A percentile compares a stretch with the other conserved stretches of the same genome.
Conservation (phyloP, 2,329 filamentous ascomycete genomes). For the Torrubiella hemipterigena region DNA sequence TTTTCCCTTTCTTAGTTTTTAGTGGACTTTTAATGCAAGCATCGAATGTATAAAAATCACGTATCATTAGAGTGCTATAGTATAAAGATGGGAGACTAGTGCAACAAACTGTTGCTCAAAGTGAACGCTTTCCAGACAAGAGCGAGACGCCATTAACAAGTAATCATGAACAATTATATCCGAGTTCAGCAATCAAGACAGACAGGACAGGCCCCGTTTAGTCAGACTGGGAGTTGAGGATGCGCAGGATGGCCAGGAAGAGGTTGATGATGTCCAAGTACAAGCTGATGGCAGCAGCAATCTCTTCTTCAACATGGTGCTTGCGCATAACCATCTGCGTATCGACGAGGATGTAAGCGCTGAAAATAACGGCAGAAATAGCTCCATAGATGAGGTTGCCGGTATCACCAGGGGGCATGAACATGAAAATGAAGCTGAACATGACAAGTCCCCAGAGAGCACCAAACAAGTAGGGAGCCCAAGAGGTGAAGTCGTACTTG, state of each 20-base stretch:
- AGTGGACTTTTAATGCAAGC: constrained; percentile 54
- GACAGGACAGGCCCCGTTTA: constrained; percentile 51
- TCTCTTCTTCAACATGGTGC: constrained; percentile 97
- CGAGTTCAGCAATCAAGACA: background rate
- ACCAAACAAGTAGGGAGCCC: constrained; percentile 92
- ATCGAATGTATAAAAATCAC: constrained; percentile 35
- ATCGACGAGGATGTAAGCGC: constrained; percentile 88
- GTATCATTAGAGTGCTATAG: constrained; percentile 7
- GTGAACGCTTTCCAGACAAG: no score
- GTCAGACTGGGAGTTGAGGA: constrained; percentile 90
- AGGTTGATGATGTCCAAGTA: constrained; percentile 96
- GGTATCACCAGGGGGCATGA: constrained; percentile 75
- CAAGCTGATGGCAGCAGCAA: constrained; percentile 84
- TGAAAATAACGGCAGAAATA: constrained; percentile 76
- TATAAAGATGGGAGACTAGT: background rate
- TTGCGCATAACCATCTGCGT: constrained; percentile 92
- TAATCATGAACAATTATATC: background rate
- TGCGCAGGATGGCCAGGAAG: constrained; percentile 89
- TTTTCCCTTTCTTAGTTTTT: constrained; percentile 35
- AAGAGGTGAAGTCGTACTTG: constrained; percentile 95
- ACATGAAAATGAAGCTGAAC: constrained; percentile 85
- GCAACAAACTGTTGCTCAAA: no score
- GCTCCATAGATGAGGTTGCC: constrained; percentile 79
- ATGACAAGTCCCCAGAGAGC: constrained; percentile 81
- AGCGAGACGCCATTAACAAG: no score